These are phyloP conservation scores for Garcia nutans DNA, from an alignment of 345 rosid species.

Conservation along the genomic window DNA sequence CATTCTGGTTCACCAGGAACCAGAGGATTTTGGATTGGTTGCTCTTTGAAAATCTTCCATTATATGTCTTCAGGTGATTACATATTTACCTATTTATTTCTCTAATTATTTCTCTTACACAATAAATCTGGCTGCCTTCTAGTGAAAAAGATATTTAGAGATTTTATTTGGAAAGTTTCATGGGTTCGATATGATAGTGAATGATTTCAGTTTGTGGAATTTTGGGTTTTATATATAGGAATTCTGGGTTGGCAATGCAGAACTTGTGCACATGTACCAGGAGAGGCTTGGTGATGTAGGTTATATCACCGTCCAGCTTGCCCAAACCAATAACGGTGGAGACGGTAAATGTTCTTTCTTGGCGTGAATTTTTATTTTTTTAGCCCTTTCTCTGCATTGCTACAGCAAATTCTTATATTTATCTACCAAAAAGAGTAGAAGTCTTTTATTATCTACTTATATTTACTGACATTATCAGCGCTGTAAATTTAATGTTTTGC, in stretches of 20 bases:
- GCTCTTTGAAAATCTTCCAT: slow-evolving; percentile 61
- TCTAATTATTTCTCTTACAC: not conserved
- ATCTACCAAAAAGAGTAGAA: not conserved
- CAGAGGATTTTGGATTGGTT: slow-evolving; percentile 64
- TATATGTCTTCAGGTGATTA: slow-evolving; percentile 70
- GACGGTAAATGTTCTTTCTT: slow-evolving; percentile 16
- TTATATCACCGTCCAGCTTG: slow-evolving; percentile 54
- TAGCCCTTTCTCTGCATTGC: not conserved
- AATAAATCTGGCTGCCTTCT: slow-evolving; percentile 9
- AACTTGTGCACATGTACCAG: slow-evolving; percentile 66
- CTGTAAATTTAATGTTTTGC: not conserved
- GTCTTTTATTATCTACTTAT: not conserved
- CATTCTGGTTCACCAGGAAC: slow-evolving; percentile 58
- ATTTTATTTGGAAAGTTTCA: too few relatives aligned
- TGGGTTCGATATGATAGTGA: not conserved
- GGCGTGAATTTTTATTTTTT: not conserved
- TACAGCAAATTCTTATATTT: not conserved
- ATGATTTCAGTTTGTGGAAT: not conserved
- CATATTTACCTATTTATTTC: slow-evolving; percentile 1
- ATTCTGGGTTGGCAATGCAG: slow-evolving; percentile 79
- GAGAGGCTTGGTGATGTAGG: slow-evolving; percentile 58
- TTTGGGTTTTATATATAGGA: slow-evolving; percentile 39
- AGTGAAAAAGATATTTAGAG: not conserved
- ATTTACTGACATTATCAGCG: not conserved
- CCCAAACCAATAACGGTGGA: slow-evolving; percentile 60